Percentiles rank a stretch among this genome's conserved stretches.
Evolutionary conservation across 805 yeast genomes (phyloP).

Genomic region (Yamadazyma ubonensis): DNA sequence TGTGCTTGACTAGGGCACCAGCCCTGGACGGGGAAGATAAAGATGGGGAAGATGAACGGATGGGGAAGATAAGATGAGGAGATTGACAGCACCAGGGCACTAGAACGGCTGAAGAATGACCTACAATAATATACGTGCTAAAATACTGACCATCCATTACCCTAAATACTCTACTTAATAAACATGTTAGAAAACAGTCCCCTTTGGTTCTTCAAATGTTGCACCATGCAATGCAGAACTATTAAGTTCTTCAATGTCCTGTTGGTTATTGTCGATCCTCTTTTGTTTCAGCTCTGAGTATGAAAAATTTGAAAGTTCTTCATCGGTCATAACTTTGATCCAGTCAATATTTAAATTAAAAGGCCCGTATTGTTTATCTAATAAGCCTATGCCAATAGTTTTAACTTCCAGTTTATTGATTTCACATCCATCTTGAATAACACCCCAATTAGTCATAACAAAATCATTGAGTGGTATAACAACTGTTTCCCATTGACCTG

Average conservation of each 20-base stretch:
- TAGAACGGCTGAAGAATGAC: too few species aligned
- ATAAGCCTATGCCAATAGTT: slow-evolving; percentile 74
- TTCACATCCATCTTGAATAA: slow-evolving; percentile 46
- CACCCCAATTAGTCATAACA: slow-evolving; percentile 83
- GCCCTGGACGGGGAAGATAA: slow-evolving; percentile 7
- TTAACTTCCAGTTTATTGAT: slow-evolving; percentile 64
- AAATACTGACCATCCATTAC: too few species aligned
- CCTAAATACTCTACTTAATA: neutral
- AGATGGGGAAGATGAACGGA: slow-evolving; percentile 2
- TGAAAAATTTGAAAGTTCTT: slow-evolving; percentile 44
- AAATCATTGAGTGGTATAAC: slow-evolving; percentile 75
- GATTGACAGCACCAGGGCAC: too few species aligned
- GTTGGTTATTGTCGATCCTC: slow-evolving; percentile 19
- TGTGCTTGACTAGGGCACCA: slow-evolving; percentile 2
- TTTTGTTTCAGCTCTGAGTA: slow-evolving; percentile 23
- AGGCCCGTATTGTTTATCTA: slow-evolving; percentile 78
- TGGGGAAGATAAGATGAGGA: slow-evolving; percentile 4
- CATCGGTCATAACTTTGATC: slow-evolving; percentile 66
- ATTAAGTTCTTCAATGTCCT: slow-evolving; percentile 14
- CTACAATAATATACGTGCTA: too few species aligned
- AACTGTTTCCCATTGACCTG: slow-evolving; percentile 83
- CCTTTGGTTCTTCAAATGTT: slow-evolving; percentile 33
- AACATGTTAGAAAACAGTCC: slow-evolving; percentile 26
- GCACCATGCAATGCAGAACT: slow-evolving; percentile 26
- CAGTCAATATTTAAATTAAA: slow-evolving; percentile 67